Base-by-base conservation (phyloP, 169 alveolate genomes). In the Cryptosporidium muris region DNA sequence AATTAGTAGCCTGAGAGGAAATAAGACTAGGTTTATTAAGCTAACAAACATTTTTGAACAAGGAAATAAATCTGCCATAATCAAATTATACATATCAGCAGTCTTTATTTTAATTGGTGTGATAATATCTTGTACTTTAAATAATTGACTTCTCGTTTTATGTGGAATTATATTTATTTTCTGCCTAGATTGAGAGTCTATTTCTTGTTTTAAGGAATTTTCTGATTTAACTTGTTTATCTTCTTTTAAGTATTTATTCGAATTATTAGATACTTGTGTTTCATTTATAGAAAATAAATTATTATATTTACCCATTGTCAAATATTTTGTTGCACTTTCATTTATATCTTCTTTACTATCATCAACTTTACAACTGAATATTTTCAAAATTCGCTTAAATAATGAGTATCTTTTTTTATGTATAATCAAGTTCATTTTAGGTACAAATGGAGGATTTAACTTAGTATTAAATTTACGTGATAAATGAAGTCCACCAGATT, bases 21-120 rank as follows among this genome's bases (percentile, higher is more conserved):
- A 74, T n/a, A 74, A 36, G n/a, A 74, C 37, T 25, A 74, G 51
- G 47, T 49, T 74, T 37, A 74, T 74, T 48, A 74, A 74, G 52
- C 60, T 74, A 6, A 66, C 85, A 7, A 74, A n/a, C 25, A 74
- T 4, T 16, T 58, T 56, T 12, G 85, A 74, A 40, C 85, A 74
- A 7, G 85, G 85, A 60, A 74, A 74, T 25, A 74, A 74, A 43
- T 74, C 85, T 1, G 74, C 85, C 85, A 74, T 74, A 66, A 74
- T 74, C 36, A 74, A 66, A 60, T 74, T 74, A 47, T 74, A 74
- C 25, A 74, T 74, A 12, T 74, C 60, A 34, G 60, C 45, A 49
- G 45, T 58, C 9, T 74, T 74, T 58, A 74, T 14, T 74, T 68
- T 54, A 40, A 74, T 48, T 6, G 85, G 74, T 0, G 25, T 25